Base-by-base conservation (phyloP, 2,329 filamentous ascomycete species). In the Penicillium sp. region DNA sequence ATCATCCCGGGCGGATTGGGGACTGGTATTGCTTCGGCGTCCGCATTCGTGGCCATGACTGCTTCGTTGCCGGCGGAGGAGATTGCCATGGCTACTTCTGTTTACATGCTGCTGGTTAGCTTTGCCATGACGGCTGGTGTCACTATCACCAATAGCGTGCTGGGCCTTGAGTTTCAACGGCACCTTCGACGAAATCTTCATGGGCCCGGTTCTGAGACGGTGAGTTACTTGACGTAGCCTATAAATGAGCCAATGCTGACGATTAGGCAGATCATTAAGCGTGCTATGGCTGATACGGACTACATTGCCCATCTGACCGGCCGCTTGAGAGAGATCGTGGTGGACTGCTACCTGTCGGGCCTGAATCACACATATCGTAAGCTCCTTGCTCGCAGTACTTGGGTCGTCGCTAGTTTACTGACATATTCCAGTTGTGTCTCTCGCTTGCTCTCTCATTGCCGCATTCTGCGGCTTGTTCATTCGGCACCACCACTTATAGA, bases 1-100 rank as follows among this genome's bases (percentile, higher is more conserved):
- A 86, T 89, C 24, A 73, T 87, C 5, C 85, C 86, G 0, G 73
- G 83, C 1, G 83, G 84, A 0, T 76, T 86, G 54, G 83, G 82
- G 0, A 79, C 78, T 0, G 83, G 83, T 0, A 75, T 83, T 36
- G 73, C 78, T 0, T 70, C 74, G 1, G 78, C 78, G 0, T 76
- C 81, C 0, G 72, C 78, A 0, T 85, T 85, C 60, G 77, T 85
- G 10, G 77, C 76, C 2, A 74, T 85, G 58, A 80, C 81, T 0
- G 75, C 80, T 3, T 76, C 77, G 14, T 72, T 85, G 1, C 70
- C 78, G 2, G 73, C 76, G 6, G 65, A 71, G 4, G 78, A 84
- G 37, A 76, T 82, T 18, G 83, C 82, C 0, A 78, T 84, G 58
- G 81, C 82, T 0, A 79, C 78, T 0, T 78, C 79, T 0, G 82